phyloP scores from a whole-genome alignment of 495 filamentous ascomycete species.

The Durotheca rogersii region DNA sequence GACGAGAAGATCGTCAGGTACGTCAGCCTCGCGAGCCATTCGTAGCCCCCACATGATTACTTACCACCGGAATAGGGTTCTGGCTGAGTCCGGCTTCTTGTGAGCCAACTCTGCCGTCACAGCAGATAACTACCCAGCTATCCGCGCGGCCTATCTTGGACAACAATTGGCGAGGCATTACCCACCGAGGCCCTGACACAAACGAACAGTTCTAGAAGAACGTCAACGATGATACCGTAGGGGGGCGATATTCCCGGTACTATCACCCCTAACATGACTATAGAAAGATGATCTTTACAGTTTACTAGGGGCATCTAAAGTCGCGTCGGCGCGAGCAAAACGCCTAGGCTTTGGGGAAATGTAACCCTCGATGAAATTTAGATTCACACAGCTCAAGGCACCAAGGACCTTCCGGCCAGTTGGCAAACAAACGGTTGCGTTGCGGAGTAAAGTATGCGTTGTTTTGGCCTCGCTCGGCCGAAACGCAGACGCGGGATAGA shows the following conservation, averaged over 20 bases:
- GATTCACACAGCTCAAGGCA: background rate
- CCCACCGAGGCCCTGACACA: slow-evolving; percentile 4
- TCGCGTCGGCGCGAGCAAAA: background rate
- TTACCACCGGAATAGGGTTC: slow-evolving; percentile 33
- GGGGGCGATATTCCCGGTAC: background rate
- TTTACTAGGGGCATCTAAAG: background rate
- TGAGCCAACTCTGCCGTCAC: slow-evolving; percentile 27
- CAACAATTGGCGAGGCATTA: slow-evolving; percentile 7
- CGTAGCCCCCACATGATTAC: too few species aligned
- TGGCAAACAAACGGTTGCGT: background rate
- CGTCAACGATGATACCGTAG: slow-evolving; percentile 1
- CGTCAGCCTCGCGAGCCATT: too few species aligned
- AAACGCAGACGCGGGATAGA: background rate
- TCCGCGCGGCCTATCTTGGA: background rate
- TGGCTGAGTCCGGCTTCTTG: slow-evolving; percentile 51
- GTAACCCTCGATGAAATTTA: background rate
- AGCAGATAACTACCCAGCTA: slow-evolving; percentile 3
- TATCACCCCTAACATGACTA: background rate
- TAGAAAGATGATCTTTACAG: background rate
- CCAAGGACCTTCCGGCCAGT: background rate
- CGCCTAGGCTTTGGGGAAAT: slow-evolving; percentile 4
- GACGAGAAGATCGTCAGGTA: slow-evolving; percentile 76
- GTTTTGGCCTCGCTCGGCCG: background rate
- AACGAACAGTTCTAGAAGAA: slow-evolving; percentile 1
- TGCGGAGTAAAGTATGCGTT: background rate